phyloP scores from a whole-genome alignment of 345 rosid species.

The Camelina neglecta region DNA sequence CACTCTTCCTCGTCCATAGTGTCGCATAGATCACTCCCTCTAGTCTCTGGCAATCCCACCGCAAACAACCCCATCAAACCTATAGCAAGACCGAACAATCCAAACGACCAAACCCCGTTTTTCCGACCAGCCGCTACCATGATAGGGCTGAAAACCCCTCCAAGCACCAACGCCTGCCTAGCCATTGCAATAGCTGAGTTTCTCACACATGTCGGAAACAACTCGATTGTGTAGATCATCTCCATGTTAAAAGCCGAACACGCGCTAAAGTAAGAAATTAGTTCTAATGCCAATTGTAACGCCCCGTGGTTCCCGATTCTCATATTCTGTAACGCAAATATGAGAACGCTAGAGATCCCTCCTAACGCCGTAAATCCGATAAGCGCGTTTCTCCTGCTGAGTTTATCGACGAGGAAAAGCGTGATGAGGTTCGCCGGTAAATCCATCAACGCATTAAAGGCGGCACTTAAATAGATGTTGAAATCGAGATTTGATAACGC shows the following conservation, averaged over 20 bases:
- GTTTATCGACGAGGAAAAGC: slow-evolving; percentile 50
- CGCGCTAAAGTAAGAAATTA: slow-evolving; percentile 60
- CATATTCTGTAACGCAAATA: slow-evolving; percentile 42
- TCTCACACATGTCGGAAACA: slow-evolving; percentile 68
- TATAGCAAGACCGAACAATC: slow-evolving; percentile 63
- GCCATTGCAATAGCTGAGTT: slow-evolving; percentile 68
- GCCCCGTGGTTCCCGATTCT: slow-evolving; percentile 28
- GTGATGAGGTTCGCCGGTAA: slow-evolving; percentile 60
- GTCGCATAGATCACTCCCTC: slow-evolving; percentile 53
- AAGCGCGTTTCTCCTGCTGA: slow-evolving; percentile 53
- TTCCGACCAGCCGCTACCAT: slow-evolving; percentile 61
- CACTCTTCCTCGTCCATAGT: slow-evolving; percentile 72
- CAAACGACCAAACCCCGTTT: slow-evolving; percentile 52
- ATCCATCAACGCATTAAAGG: slow-evolving; percentile 68
- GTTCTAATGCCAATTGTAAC: slow-evolving; percentile 59
- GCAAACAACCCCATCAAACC: slow-evolving; percentile 58
- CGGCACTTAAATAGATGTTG: slow-evolving; percentile 65
- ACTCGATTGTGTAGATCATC: slow-evolving; percentile 60
- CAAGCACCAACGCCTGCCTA: slow-evolving; percentile 65
- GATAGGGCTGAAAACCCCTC: slow-evolving; percentile 60
- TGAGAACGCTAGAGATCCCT: slow-evolving; percentile 52
- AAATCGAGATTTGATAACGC: slow-evolving; percentile 56
- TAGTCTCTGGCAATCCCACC: slow-evolving; percentile 68
- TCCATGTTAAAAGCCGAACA: slow-evolving; percentile 53
- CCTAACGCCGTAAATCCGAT: slow-evolving; percentile 51